These are phyloP conservation scores for Orbilia javanica DNA, from an alignment of 2,329 filamentous ascomycete species.

Conservation along the genomic window DNA sequence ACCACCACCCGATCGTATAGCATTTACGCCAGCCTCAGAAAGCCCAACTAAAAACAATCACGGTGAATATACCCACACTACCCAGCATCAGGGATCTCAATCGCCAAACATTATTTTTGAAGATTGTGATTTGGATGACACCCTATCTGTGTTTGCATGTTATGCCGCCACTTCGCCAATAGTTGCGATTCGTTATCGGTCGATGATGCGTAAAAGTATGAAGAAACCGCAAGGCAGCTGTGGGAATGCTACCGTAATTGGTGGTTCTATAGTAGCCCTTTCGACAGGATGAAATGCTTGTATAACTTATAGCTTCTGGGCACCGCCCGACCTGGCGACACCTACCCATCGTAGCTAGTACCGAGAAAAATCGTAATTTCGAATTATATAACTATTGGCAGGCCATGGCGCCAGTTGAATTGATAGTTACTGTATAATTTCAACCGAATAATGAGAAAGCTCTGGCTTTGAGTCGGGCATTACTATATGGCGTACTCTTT, in stretches of 20 bases:
- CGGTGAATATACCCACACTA: neutral
- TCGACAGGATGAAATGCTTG: neutral
- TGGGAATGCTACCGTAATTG: neutral
- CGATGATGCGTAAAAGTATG: neutral
- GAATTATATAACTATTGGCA: too few species aligned
- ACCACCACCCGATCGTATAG: neutral
- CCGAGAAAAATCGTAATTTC: too few species aligned
- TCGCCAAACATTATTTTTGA: neutral
- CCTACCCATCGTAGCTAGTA: too few species aligned
- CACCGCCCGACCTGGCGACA: too few species aligned
- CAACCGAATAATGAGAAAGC: too few species aligned
- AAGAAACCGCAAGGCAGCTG: neutral
- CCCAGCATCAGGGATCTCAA: neutral
- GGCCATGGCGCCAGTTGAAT: too few species aligned
- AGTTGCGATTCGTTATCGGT: neutral
- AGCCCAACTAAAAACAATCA: neutral
- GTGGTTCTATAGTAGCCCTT: neutral
- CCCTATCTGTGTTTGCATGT: conserved; percentile 1
- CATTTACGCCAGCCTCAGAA: neutral
- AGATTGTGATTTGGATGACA: conserved; percentile 18
- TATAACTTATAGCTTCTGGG: neutral
- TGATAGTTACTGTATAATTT: too few species aligned
- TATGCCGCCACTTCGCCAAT: conserved; percentile 16
- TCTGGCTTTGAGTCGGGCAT: too few species aligned
- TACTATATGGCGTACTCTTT: too few species aligned